Evolutionary conservation across 2,329 filamentous ascomycete species (phyloP), one percentile per base, ranked within the genome.

Genomic region (Rutstroemia sp.): DNA sequence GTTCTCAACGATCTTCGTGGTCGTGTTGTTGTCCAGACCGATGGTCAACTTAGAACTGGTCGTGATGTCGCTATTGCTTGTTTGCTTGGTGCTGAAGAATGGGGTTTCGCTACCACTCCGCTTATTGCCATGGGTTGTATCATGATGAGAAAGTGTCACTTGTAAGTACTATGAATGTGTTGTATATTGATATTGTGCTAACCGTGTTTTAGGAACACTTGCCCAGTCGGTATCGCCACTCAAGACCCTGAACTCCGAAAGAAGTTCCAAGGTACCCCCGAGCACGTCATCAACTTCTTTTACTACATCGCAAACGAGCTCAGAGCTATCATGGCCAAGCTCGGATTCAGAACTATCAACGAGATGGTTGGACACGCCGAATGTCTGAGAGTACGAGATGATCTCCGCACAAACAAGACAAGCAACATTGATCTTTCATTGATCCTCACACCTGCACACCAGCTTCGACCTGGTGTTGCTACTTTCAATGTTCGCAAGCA

Each of bases 401-500:
- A 96, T 67, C 80, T 96, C 42, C 84, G 89, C 60, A 94, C 87
- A 37, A 80, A 83, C 57, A 96, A 96, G 81, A 95, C 92, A 38
- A 82, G 88, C 72, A 96, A 95, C 73, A 91, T 96, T 64, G 92
- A 96, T 66, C 76, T 96, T 59, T 95, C 90, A 44, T 83, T 96
- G 56, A 94, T 97, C 67, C 77, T 97, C 51, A 96, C 92, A 0
- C 92, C 92, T 3, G 92, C 92, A n/a, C 92, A 97, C 75, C 94
- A 92, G 64, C 87, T 96, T 52, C 88, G 92, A 60, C 92, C 92
- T 53, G 92, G 91, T 60, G 92, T 96, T 57, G 92, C 92, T 41
- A 96, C 92, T 10, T 96, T 96, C 82, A 96, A 96, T 67, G 92
- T 96, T 57, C 88, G 92, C 73, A 96, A 96, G 80, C 92, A 97